These are phyloP conservation scores for Crataegus laevigata DNA, from an alignment of 306 rosid species.

Conservation along the genomic window DNA sequence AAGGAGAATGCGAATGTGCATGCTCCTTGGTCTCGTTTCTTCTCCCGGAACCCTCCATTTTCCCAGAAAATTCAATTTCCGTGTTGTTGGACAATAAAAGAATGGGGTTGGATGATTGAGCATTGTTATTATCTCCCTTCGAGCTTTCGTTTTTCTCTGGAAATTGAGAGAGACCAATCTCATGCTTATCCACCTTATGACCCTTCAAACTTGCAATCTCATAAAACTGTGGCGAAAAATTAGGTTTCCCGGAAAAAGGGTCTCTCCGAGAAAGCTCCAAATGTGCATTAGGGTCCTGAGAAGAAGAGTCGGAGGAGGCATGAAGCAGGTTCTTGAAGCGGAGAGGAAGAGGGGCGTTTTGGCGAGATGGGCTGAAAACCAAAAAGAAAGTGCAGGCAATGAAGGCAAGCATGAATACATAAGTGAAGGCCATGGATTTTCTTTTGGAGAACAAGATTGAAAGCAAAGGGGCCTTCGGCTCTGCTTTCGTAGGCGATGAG, in stretches of 20 bases:
- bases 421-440: not conserved
- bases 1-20: not conserved
- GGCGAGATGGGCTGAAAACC: constrained; percentile 1
- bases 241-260: not conserved
- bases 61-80: not conserved
- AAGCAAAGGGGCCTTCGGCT: not conserved
- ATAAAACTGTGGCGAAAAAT: not conserved
- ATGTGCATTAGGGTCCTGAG: not conserved
- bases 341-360: not conserved
- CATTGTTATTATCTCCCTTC: not conserved
- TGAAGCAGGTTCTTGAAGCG: constrained; percentile 9
- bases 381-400: constrained; percentile 9
- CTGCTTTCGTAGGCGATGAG: not conserved
- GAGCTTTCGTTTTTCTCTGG: not conserved
- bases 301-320: not conserved
- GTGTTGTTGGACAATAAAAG: not conserved
- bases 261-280: not conserved
- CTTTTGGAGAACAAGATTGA: constrained; percentile 1
- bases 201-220: not conserved
- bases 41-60: constrained; percentile 2
- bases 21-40: not conserved
- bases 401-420: constrained; percentile 2
- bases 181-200: not conserved
- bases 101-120: not conserved
- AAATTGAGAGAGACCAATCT: not conserved